phyloP scores from a whole-genome alignment of 31 red algal species.

The Asparagopsis taxiformis region DNA sequence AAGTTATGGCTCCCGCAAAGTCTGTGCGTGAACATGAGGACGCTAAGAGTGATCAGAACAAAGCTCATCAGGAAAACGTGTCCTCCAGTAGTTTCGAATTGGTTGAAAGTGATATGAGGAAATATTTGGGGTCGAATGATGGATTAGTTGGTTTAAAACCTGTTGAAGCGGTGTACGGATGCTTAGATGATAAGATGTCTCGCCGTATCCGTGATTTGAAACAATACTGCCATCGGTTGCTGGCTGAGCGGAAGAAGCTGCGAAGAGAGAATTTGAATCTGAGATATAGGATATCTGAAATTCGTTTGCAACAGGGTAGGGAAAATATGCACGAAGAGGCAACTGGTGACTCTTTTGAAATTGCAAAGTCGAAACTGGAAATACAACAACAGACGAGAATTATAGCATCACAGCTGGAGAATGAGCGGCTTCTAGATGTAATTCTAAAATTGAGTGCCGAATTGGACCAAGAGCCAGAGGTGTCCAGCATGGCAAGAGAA shows the following conservation, averaged over 20 bases:
- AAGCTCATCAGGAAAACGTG: background rate
- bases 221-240: background rate
- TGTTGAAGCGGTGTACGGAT: background rate
- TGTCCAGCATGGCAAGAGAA: background rate
- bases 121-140: background rate
- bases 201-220: background rate
- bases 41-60: background rate
- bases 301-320: background rate
- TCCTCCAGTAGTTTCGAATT: background rate
- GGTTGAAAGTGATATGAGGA: background rate
- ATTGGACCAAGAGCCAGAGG: slow-evolving; percentile 8
- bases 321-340: background rate
- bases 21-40: background rate
- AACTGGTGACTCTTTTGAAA: background rate
- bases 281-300: background rate
- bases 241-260: background rate
- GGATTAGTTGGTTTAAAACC: background rate
- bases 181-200: background rate
- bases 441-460: slow-evolving; percentile 1
- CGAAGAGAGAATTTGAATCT: background rate
- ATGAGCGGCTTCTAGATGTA: slow-evolving; percentile 8
- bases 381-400: background rate
- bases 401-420: background rate
- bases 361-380: background rate
- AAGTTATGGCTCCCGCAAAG: background rate